Base-by-base conservation (phyloP, 768 basidiomycete species). In the Mycena galericulata region DNA sequence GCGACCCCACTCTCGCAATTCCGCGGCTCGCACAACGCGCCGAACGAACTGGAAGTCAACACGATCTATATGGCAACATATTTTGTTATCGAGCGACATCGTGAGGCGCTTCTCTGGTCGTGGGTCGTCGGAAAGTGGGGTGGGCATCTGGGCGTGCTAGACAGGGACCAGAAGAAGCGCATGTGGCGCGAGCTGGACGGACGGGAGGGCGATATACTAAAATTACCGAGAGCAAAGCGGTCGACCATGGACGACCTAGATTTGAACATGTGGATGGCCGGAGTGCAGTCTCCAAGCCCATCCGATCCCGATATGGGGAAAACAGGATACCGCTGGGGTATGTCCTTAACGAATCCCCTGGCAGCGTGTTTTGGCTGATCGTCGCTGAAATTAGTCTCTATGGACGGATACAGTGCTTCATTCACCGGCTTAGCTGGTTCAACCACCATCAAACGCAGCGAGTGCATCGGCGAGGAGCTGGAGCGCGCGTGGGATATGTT, bases 71-170 rank as follows among this genome's bases (percentile, higher is more conserved):
- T 79, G 12, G 65, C 73, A 34, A 72, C 73, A 27, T 80, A 80
- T 64, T 80, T 73, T 59, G 50, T 80, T 36, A 75, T 81, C 49
- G 80, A 80, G 72, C 75, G 80, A 4, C 77, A 77, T 40, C 75
- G 80, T 18, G 80, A 80, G 67, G 79, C 80, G 27, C 68, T 83
- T 40, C 70, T 81, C 24, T 82, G 77, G 79, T 65, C 79, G n/a
- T 82, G 79, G 80, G 73, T 76, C 12, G 79, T 85, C 30, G 80
- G 68, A 17, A 74, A 67, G 61, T 72, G 74, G 68, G 80, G 77
- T 18, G 74, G 63, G 4, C 32, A 6, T 1, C 6, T 17, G 5
- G 63, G 62, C 2, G 9, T 34, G 2, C 20, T 69, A 2, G 43
- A 47, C 32, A 32, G 15, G 11, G 62, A 20, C 10, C 27, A 66